Evolutionary conservation across 192 early-diverging fungal genomes (phyloP).

Genomic region (Coemansia sp.): DNA sequence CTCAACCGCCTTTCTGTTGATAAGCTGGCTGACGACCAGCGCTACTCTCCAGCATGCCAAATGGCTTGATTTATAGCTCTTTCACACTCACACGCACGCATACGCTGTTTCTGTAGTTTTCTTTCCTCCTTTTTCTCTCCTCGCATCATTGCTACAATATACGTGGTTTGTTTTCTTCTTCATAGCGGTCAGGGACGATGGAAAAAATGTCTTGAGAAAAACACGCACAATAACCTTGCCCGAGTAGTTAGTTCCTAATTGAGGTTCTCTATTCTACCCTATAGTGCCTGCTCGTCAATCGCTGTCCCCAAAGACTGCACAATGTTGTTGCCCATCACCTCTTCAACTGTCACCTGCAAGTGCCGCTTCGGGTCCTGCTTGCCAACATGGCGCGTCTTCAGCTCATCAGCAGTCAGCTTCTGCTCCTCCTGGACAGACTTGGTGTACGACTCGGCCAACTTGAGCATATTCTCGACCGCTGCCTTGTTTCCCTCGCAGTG

Average conservation of each 20-base stretch:
- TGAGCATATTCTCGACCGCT: slow-evolving; percentile 87
- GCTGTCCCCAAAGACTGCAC: slow-evolving; percentile 92
- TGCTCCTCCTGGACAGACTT: slow-evolving; percentile 98
- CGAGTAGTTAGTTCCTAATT: too few species aligned
- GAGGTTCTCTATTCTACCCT: background rate
- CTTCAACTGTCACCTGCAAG: slow-evolving; percentile 89
- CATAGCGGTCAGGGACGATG: background rate
- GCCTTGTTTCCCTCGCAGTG: slow-evolving; percentile 83
- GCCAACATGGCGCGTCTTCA: slow-evolving; percentile 98
- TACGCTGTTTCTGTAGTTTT: slow-evolving; percentile 7
- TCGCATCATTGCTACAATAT: slow-evolving; percentile 13
- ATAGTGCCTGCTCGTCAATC: slow-evolving; percentile 77
- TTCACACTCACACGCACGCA: background rate
- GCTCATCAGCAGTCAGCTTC: slow-evolving; percentile 88
- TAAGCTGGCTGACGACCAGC: slow-evolving; percentile 25
- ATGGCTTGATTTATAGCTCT: background rate
- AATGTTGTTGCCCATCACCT: slow-evolving; percentile 94
- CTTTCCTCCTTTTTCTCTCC: background rate
- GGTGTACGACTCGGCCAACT: slow-evolving; percentile 90
- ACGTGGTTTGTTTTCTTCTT: background rate
- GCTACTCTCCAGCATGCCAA: slow-evolving; percentile 16
- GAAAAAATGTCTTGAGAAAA: background rate
- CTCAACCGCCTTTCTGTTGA: slow-evolving; percentile 34
- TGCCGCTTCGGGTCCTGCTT: slow-evolving; percentile 99
- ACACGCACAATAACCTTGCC: background rate